A percentile compares a stretch with the other conserved stretches of the same genome.
Conservation (phyloP, 1,284 basidiomycete genomes). For the Boletus smithii region DNA sequence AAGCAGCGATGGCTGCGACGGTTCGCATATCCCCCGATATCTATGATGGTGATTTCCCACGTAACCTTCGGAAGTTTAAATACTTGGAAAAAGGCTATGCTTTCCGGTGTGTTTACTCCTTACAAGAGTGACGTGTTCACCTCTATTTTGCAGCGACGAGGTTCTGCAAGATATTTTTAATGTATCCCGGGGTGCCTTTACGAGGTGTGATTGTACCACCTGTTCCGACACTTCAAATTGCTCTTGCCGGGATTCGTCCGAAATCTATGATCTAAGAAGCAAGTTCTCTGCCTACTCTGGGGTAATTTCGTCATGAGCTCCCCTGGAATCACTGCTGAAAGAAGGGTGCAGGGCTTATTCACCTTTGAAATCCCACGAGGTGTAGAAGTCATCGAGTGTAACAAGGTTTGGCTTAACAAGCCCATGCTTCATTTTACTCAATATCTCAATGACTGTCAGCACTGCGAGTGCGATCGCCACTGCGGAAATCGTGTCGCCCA, state of each 20-base stretch:
- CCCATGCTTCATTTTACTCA: neutral
- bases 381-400: conserved; percentile 58
- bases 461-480: conserved; percentile 40
- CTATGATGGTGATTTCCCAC: conserved; percentile 46
- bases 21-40: conserved; percentile 49
- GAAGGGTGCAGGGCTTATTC: conserved; percentile 45
- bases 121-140: conserved; percentile 1
- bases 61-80: conserved; percentile 39
- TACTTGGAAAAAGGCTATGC: conserved; percentile 53
- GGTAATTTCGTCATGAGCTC: conserved; percentile 26
- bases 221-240: conserved; percentile 32
- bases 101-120: conserved; percentile 35
- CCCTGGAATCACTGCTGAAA: neutral
- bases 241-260: conserved; percentile 33
- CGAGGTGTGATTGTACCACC: conserved; percentile 33
- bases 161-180: conserved; percentile 26
- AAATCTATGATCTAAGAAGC: conserved; percentile 17
- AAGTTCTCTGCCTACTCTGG: conserved; percentile 43
- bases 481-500: conserved; percentile 58
- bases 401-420: conserved; percentile 39
- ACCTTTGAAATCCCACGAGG: conserved; percentile 43
- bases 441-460: conserved; percentile 29
- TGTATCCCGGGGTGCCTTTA: conserved; percentile 21
- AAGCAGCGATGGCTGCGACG: conserved; percentile 37
- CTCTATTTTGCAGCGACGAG: conserved; percentile 14